Base-by-base conservation (phyloP, 2,329 filamentous ascomycete genomes). In the Ophiosphaerella herpotricha region DNA sequence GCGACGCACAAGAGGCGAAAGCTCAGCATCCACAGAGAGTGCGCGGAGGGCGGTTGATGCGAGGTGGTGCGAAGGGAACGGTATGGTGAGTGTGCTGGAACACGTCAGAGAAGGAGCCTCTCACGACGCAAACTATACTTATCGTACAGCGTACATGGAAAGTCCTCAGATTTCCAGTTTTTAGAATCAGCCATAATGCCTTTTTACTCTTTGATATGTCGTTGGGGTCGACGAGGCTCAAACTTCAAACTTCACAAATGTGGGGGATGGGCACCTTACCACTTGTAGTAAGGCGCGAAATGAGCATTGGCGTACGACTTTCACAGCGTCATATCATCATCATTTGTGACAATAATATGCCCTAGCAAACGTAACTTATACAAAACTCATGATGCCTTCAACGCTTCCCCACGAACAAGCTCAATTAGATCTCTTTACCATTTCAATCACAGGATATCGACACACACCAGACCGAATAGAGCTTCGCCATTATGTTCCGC, bases 21-120 rank as follows among this genome's bases (percentile, higher is more conserved):
- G 82, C 72, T 99, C 94, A 54, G 86, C 82, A 75, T 99, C 94
- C 61, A 97, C 92, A 50, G 86, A 80, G 37, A 97, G 82, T 34
- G 91, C 84, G 61, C 83, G 82, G 32, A 90, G 81, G 37, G 93
- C 91, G 40, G 88, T 85, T 39, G 80, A 81, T 44, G 93, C 91
- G 39, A 97, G 85, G 55, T 90, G 87, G 32, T 85, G 73, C 35
- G 86, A 89, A 16, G 92, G 92, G 69, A 97, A 88, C 38, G 94
- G 93, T 51, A 94, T 81, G 63, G 86, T 80, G 55, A 96, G 82
- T 52, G 82, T 85, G 65, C 90, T 92, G 31, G 29, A 16, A 32
- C 26, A 29, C 11, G 16, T 12, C 14, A 33, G 14, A 33, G 14
- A 9, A 33, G 8, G 9, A 32, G 14, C 9, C 13, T 18, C 5